Percentiles rank a stretch among this genome's conserved stretches.
Conservation (phyloP, 2,329 filamentous ascomycete species). For the Gaeumannomyces sp. region DNA sequence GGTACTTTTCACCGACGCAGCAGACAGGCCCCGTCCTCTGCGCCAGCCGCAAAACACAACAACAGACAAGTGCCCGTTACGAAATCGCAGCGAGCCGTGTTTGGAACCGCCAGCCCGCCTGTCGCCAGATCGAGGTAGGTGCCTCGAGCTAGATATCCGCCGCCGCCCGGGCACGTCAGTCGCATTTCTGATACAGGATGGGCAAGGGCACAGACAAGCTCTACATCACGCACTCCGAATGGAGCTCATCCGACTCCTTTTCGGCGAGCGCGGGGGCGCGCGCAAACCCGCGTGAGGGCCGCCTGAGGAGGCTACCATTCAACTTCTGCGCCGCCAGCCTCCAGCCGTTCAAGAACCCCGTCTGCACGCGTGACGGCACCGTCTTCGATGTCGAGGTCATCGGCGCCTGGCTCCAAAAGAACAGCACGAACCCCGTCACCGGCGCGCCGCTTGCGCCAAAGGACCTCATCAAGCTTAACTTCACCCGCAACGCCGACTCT, state of each 20-base stretch:
- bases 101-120: too few relatives aligned
- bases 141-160: not conserved
- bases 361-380: constrained; percentile 80
- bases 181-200: constrained; percentile 25
- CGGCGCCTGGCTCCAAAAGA: constrained; percentile 86
- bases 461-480: constrained; percentile 86
- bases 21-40: not conserved
- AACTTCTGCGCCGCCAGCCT: constrained; percentile 97
- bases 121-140: not conserved
- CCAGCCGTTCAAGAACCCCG: constrained; percentile 90
- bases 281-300: constrained; percentile 47
- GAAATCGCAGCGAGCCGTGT: not conserved
- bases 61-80: not conserved
- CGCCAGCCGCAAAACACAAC: not conserved
- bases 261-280: constrained; percentile 68
- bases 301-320: constrained; percentile 85
- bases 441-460: constrained; percentile 71
- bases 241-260: constrained; percentile 86
- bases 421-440: constrained; percentile 80
- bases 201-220: constrained; percentile 52
- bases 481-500: constrained; percentile 79
- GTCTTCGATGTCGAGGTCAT: constrained; percentile 97
- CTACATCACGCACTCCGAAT: constrained; percentile 93
- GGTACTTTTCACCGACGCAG: not conserved
- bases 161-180: not conserved